Conservation (phyloP, 2,329 filamentous ascomycete species). For the Karstenula rhodostoma region DNA sequence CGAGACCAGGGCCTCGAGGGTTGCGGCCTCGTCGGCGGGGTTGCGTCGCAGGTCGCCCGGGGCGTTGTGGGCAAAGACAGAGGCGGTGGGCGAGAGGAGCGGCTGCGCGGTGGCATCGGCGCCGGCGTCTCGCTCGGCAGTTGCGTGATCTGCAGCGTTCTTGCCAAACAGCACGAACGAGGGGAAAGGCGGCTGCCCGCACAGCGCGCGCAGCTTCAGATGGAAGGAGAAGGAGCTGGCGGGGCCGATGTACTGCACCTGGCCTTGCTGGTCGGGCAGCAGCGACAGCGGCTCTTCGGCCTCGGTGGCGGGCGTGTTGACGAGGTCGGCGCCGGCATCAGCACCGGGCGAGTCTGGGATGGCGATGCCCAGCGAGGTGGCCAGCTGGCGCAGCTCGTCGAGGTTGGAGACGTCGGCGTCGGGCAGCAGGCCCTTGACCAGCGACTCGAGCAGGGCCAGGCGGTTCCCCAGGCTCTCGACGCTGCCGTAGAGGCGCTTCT, state of each 20-base stretch:
- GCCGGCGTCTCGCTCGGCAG: slow-evolving; percentile 29
- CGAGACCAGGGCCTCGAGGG: slow-evolving; percentile 48
- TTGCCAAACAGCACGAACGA: slow-evolving; percentile 54
- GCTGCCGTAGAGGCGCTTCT: slow-evolving; percentile 55
- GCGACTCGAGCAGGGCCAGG: slow-evolving; percentile 53
- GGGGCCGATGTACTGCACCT: slow-evolving; percentile 56
- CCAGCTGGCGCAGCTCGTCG: slow-evolving; percentile 53
- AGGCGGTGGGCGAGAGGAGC: slow-evolving; percentile 31
- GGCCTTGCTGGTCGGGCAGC: slow-evolving; percentile 55
- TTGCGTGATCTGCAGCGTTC: slow-evolving; percentile 48
- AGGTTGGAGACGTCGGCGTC: slow-evolving; percentile 54
- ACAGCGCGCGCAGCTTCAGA: slow-evolving; percentile 50
- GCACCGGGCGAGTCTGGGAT: slow-evolving; percentile 41
- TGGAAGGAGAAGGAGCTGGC: slow-evolving; percentile 55
- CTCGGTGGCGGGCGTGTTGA: slow-evolving; percentile 26
- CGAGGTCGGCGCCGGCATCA: slow-evolving; percentile 26
- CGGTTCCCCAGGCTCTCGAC: slow-evolving; percentile 53
- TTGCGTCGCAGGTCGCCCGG: slow-evolving; percentile 28
- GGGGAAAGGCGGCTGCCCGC: slow-evolving; percentile 42
- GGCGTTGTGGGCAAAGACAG: slow-evolving; percentile 31
- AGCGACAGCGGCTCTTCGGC: slow-evolving; percentile 47
- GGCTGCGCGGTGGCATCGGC: slow-evolving; percentile 17
- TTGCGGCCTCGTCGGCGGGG: slow-evolving; percentile 24
- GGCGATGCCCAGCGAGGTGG: slow-evolving; percentile 50
- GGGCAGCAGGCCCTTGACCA: slow-evolving; percentile 55